A percentile compares a stretch with the other conserved stretches of the same genome.
phyloP scores from a whole-genome alignment of 371 early-diverging fungal genomes.

The Mortierella sp. region DNA sequence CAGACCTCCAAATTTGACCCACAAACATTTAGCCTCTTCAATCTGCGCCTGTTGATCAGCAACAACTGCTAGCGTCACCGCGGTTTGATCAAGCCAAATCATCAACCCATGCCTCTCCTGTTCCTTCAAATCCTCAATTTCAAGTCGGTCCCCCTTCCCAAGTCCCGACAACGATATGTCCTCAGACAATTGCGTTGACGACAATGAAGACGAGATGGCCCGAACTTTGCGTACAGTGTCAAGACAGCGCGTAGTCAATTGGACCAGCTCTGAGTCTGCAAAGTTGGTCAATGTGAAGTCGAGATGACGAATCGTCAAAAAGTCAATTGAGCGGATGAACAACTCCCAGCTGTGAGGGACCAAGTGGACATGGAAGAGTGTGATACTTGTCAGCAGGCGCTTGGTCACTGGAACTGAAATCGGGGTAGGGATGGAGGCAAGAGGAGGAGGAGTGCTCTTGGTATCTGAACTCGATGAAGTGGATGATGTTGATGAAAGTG shows the following conservation, averaged over 20 bases:
- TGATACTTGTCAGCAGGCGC: not conserved
- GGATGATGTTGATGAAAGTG: not conserved
- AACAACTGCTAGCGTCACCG: not conserved
- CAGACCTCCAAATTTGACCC: not conserved
- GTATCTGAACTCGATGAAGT: not conserved
- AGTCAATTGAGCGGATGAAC: not conserved
- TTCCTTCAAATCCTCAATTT: not conserved
- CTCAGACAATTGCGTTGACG: too few relatives aligned
- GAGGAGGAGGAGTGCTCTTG: not conserved
- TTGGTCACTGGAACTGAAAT: not conserved
- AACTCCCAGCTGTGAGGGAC: not conserved
- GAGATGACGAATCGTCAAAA: not conserved
- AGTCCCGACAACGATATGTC: not conserved
- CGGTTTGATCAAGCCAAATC: not conserved
- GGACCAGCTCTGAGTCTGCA: not conserved
- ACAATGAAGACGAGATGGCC: not conserved
- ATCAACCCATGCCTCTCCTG: not conserved
- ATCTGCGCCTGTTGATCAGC: not conserved
- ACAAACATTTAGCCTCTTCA: not conserved
- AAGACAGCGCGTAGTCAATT: not conserved
- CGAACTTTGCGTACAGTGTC: not conserved
- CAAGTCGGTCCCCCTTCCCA: not conserved
- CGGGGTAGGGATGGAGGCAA: not conserved
- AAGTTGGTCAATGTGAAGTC: constrained; percentile 10
- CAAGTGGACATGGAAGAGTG: not conserved